Conservation (phyloP, 73 alveolate species). For the Paramecium pentaurelia region DNA sequence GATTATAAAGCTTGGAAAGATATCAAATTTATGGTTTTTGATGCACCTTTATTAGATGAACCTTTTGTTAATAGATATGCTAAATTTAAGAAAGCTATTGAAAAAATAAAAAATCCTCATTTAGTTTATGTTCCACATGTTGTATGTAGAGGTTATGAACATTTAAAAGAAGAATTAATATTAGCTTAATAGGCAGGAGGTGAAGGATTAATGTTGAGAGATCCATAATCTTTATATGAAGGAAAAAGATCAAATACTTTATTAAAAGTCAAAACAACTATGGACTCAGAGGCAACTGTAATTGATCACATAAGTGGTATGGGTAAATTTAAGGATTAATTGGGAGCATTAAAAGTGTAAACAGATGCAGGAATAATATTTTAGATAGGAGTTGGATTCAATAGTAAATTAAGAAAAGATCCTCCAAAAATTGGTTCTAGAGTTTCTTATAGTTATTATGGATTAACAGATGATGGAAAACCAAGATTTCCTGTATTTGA, state of each 20-base stretch:
- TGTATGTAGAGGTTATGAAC: conserved; percentile 54
- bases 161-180: conserved; percentile 48
- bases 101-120: conserved; percentile 37
- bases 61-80: conserved; percentile 64
- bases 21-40: conserved; percentile 76
- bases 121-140: conserved; percentile 47
- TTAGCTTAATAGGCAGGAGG: conserved; percentile 46
- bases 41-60: conserved; percentile 72
- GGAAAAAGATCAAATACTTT: conserved; percentile 47
- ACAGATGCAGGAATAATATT: conserved; percentile 31
- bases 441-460: conserved; percentile 59
- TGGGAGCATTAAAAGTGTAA: conserved; percentile 58
- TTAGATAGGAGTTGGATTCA: conserved; percentile 60
- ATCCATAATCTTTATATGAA: conserved; percentile 64
- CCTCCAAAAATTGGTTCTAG: conserved; percentile 67
- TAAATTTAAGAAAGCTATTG: background rate
- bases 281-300: conserved; percentile 65
- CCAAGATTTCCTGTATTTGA: conserved; percentile 27
- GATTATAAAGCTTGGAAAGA: conserved; percentile 67
- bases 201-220: conserved; percentile 69
- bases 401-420: conserved; percentile 51
- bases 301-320: conserved; percentile 60
- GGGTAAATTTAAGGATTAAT: conserved; percentile 57
- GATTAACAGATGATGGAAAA: conserved; percentile 53
- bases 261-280: conserved; percentile 55